A percentile compares a stretch with the other conserved stretches of the same genome.
Evolutionary conservation across 2,329 filamentous ascomycete genomes (phyloP).

Genomic region (Macrophomina tecta): DNA sequence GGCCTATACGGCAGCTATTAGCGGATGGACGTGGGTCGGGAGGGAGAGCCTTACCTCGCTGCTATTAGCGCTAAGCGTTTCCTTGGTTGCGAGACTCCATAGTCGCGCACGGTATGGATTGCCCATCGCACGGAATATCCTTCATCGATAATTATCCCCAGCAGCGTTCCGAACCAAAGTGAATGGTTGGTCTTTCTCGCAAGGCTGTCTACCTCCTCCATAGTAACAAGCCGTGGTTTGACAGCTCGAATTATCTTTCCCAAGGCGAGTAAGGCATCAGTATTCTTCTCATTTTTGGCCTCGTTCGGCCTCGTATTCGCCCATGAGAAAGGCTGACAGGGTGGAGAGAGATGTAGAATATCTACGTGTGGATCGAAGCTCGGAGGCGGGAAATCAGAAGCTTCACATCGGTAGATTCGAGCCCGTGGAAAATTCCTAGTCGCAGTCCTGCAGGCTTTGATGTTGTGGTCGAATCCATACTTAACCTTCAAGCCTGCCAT

Average conservation of each 20-base stretch:
- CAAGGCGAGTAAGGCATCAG: slow-evolving; percentile 58
- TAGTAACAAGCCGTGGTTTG: slow-evolving; percentile 72
- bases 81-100: slow-evolving; percentile 12
- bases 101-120: background rate
- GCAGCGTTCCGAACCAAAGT: slow-evolving; percentile 52
- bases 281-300: slow-evolving; percentile 69
- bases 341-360: slow-evolving; percentile 75
- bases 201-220: slow-evolving; percentile 66
- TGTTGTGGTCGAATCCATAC: slow-evolving; percentile 69
- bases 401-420: slow-evolving; percentile 28
- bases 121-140: slow-evolving; percentile 12
- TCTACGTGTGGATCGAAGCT: slow-evolving; percentile 60
- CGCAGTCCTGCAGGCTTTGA: slow-evolving; percentile 64
- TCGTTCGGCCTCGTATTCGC: slow-evolving; percentile 64
- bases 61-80: slow-evolving; percentile 15
- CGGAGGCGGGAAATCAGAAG: slow-evolving; percentile 51
- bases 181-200: slow-evolving; percentile 43
- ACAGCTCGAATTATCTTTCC: slow-evolving; percentile 62
- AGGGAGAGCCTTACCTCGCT: background rate
- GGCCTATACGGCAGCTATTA: background rate
- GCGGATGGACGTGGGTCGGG: no score
- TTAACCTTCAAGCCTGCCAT: slow-evolving; percentile 64
- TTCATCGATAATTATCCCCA: slow-evolving; percentile 47
- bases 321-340: slow-evolving; percentile 77
- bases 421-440: slow-evolving; percentile 60